Conservation (phyloP, 2,329 filamentous ascomycete species). For the Cladophialophora chaetospira region DNA sequence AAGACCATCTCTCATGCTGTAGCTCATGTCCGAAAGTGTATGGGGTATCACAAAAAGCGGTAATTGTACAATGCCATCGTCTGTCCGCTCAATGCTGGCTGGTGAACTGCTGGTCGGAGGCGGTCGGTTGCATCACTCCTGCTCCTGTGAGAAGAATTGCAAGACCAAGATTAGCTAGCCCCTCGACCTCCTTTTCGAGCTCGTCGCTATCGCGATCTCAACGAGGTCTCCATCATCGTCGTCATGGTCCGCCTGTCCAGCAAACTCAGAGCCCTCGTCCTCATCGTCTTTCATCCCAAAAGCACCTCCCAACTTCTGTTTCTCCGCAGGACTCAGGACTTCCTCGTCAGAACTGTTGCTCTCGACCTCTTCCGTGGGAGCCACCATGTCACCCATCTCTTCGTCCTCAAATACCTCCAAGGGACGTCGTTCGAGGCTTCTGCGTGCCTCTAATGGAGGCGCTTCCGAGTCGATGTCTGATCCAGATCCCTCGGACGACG, state of each 20-base stretch:
- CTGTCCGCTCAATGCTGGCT: constrained; percentile 2
- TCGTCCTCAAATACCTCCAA: constrained; percentile 62
- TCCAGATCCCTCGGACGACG: constrained; percentile 31
- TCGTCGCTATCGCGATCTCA: constrained; percentile 48
- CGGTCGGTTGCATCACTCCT: background rate
- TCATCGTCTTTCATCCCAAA: constrained; percentile 28
- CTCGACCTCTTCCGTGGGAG: constrained; percentile 35
- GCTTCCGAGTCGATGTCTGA: constrained; percentile 30
- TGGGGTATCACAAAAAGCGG: constrained; percentile 21
- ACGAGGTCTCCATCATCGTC: constrained; percentile 39
- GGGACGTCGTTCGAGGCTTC: constrained; percentile 52
- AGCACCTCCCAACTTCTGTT: constrained; percentile 23
- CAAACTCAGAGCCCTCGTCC: constrained; percentile 32
- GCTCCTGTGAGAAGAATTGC: background rate
- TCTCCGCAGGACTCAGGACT: constrained; percentile 28
- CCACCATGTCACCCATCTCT: constrained; percentile 53
- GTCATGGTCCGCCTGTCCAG: constrained; percentile 32
- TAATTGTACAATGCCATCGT: constrained; percentile 19
- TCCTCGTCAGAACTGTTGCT: constrained; percentile 35
- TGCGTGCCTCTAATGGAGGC: constrained; percentile 37
- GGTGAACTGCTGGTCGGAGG: background rate
- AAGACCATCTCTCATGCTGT: constrained; percentile 7
- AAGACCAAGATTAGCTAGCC: constrained; percentile 23
- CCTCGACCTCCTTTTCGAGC: constrained; percentile 29
- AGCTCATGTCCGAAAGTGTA: constrained; percentile 13